Percentiles rank a stretch among this genome's conserved stretches.
phyloP scores from a whole-genome alignment of 257 asterid genomes.

The Phtheirospermum japonicum region DNA sequence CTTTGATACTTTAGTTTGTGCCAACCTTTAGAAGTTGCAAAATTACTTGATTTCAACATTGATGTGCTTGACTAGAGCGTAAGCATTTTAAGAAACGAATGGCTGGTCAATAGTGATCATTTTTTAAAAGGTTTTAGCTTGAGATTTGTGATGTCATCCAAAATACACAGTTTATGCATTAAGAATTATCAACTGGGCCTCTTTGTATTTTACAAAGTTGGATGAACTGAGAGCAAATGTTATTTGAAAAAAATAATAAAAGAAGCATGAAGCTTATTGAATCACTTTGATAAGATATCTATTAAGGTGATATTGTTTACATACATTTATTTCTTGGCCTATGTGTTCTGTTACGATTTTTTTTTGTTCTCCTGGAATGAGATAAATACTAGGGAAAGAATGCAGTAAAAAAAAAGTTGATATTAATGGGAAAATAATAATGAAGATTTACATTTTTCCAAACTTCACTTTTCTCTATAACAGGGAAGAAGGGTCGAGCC shows the following conservation, averaged over 20 bases:
- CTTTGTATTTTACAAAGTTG: too few relatives aligned
- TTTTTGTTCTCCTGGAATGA: conserved; percentile 2
- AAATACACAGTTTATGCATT: not conserved
- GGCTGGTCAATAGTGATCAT: not conserved
- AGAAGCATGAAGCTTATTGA: not conserved
- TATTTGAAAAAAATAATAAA: too few relatives aligned
- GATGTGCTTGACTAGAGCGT: too few relatives aligned
- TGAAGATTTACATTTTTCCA: not conserved
- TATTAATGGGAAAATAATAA: not conserved
- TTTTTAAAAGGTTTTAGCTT: not conserved
- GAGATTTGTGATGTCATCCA: conserved; percentile 3
- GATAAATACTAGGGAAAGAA: too few relatives aligned
- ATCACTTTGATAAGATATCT: not conserved
- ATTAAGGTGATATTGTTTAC: not conserved
- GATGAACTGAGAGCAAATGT: too few relatives aligned
- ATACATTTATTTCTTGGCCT: not conserved
- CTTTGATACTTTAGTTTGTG: not conserved
- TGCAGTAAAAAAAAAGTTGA: not conserved
- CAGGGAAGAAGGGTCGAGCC: conserved; percentile 80
- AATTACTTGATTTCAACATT: too few relatives aligned
- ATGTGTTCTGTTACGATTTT: not conserved
- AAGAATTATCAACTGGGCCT: too few relatives aligned
- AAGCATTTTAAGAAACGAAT: conserved; percentile 3
- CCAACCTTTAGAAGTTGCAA: not conserved
- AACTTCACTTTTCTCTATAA: conserved; percentile 6